Conservation (phyloP, 2,329 filamentous ascomycete genomes). For the Fusarium beomiforme region DNA sequence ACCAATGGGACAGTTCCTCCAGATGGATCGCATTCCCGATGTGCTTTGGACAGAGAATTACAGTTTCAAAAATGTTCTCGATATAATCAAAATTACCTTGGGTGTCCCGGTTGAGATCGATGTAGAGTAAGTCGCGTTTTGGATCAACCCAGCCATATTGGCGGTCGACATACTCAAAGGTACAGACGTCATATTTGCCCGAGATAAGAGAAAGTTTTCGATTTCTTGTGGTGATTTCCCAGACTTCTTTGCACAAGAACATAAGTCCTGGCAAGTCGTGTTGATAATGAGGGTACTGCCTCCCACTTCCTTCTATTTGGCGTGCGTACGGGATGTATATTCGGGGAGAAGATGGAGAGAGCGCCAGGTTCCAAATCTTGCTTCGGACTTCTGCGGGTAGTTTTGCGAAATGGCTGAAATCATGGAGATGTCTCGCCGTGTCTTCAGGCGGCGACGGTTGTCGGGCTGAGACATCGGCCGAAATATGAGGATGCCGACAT, state of each 20-base stretch:
- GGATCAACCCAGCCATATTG: background rate
- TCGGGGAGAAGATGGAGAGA: background rate
- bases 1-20: background rate
- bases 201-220: background rate
- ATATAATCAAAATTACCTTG: background rate
- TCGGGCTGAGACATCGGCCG: background rate
- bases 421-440: background rate
- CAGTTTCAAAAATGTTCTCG: background rate
- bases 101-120: background rate
- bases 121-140: background rate
- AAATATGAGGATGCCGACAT: background rate
- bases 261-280: background rate
- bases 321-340: background rate
- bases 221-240: background rate
- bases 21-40: background rate
- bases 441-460: background rate
- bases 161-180: background rate
- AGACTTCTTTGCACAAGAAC: background rate
- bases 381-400: background rate
- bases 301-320: background rate
- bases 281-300: background rate
- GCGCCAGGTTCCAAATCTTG: background rate
- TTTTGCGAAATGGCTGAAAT: background rate
- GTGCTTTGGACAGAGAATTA: background rate
- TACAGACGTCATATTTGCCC: background rate